A percentile compares a stretch with the other conserved stretches of the same genome.
phyloP scores from a whole-genome alignment of 352 stramenopile genomes.

The Phytopythium mirpurense region DNA sequence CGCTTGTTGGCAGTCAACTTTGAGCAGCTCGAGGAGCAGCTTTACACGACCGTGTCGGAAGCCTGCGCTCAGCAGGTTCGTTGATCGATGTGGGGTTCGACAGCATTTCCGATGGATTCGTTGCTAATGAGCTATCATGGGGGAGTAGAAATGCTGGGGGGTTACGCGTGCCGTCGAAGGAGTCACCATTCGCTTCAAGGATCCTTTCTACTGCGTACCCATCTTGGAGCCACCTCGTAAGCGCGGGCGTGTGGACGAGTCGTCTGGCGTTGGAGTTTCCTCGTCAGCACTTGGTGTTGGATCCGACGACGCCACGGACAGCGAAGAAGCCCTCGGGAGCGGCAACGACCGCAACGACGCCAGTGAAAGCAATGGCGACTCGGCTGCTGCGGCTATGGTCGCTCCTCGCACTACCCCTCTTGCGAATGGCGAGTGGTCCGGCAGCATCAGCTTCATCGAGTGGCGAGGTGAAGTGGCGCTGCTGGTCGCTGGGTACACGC shows the following conservation, averaged over 20 bases:
- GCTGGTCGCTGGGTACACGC: constrained; percentile 64
- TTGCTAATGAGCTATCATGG: neutral
- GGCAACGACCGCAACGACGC: constrained; percentile 16
- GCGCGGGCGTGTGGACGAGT: constrained; percentile 50
- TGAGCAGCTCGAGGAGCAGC: constrained; percentile 76
- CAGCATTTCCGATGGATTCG: neutral
- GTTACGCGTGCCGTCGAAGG: constrained; percentile 69
- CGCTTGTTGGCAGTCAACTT: constrained; percentile 52
- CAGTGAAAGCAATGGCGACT: constrained; percentile 12
- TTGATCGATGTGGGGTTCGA: neutral
- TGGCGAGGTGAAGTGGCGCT: constrained; percentile 77
- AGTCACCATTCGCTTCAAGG: constrained; percentile 73
- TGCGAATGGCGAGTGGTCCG: constrained; percentile 61
- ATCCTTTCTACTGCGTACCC: constrained; percentile 62
- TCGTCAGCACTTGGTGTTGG: neutral
- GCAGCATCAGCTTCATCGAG: constrained; percentile 84
- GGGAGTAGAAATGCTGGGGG: constrained; percentile 56
- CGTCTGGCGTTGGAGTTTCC: neutral
- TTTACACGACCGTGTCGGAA: constrained; percentile 63
- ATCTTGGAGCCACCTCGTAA: constrained; percentile 70
- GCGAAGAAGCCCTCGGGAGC: constrained; percentile 12
- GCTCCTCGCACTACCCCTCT: constrained; percentile 32
- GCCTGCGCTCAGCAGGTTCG: constrained; percentile 54
- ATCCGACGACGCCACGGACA: constrained; percentile 11
- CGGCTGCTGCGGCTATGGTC: neutral